Evolutionary conservation across 257 asterid genomes (phyloP).

Genomic region (Solanum dulcamara): DNA sequence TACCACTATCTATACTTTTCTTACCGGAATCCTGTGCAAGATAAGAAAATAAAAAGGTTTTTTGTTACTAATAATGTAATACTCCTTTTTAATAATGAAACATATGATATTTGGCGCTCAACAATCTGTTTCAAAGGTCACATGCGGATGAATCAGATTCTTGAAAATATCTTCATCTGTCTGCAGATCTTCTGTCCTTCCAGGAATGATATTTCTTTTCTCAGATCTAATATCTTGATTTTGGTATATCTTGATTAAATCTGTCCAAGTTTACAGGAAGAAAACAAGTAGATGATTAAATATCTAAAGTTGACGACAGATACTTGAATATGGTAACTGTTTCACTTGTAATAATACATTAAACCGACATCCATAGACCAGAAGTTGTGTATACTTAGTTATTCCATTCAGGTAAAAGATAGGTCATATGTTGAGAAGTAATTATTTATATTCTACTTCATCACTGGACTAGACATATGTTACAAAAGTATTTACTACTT

Average conservation of each 20-base stretch:
- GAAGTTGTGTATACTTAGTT: neutral
- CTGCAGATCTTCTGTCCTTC: neutral
- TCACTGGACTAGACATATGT: neutral
- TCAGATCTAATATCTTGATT: neutral
- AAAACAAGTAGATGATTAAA: neutral
- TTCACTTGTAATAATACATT: neutral
- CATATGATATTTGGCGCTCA: too few relatives aligned
- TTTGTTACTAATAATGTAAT: too few relatives aligned
- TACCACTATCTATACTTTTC: too few relatives aligned
- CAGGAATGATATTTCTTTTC: neutral
- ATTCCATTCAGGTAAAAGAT: neutral
- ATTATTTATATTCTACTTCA: neutral
- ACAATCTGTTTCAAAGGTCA: too few relatives aligned
- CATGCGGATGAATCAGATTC: too few relatives aligned
- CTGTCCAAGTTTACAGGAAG: neutral
- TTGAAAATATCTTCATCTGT: neutral
- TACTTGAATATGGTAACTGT: neutral
- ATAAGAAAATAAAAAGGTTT: too few relatives aligned
- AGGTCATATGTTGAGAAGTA: neutral
- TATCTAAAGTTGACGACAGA: neutral
- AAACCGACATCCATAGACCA: neutral
- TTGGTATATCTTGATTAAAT: neutral
- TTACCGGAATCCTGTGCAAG: too few relatives aligned
- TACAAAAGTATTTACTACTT: neutral
- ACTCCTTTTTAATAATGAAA: too few relatives aligned